A percentile compares a stretch with the other conserved stretches of the same genome.
phyloP scores from a whole-genome alignment of 2,329 filamentous ascomycete genomes.

The Exophiala aquamarina region DNA sequence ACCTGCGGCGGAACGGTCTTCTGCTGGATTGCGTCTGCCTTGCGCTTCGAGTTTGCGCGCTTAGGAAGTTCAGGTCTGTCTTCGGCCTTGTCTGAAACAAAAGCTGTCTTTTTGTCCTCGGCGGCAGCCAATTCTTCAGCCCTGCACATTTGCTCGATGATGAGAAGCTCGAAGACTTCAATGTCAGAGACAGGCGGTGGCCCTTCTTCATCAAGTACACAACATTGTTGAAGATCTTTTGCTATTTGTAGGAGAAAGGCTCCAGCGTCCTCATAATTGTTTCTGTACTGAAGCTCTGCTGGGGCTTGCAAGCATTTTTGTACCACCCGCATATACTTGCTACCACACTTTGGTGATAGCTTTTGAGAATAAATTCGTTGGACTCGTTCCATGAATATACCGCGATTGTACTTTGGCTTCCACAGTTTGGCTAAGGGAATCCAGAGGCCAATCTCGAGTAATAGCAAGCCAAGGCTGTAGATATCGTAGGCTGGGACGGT shows the following conservation, averaged over 20 bases:
- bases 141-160: slow-evolving; percentile 27
- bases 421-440: slow-evolving; percentile 61
- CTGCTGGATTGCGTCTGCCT: slow-evolving; percentile 17
- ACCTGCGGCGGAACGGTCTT: slow-evolving; percentile 1
- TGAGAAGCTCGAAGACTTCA: slow-evolving; percentile 27
- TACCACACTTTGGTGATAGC: slow-evolving; percentile 63
- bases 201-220: slow-evolving; percentile 27
- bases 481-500: slow-evolving; percentile 50
- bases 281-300: slow-evolving; percentile 31
- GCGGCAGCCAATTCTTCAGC: slow-evolving; percentile 18
- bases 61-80: slow-evolving; percentile 11
- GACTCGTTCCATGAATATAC: slow-evolving; percentile 63
- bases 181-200: slow-evolving; percentile 27
- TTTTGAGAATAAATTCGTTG: slow-evolving; percentile 63
- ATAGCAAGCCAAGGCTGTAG: slow-evolving; percentile 61
- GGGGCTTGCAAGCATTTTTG: slow-evolving; percentile 61
- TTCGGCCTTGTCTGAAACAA: slow-evolving; percentile 6
- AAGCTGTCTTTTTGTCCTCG: slow-evolving; percentile 6
- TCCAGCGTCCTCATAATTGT: slow-evolving; percentile 26
- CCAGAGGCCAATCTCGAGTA: slow-evolving; percentile 66
- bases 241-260: slow-evolving; percentile 27
- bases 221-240: slow-evolving; percentile 27
- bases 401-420: slow-evolving; percentile 63
- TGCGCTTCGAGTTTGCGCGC: slow-evolving; percentile 18
- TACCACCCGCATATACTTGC: slow-evolving; percentile 61